A percentile compares a stretch with the other conserved stretches of the same genome.
Evolutionary conservation across 305 asterid genomes (phyloP).

Genomic region (Fraxinus dipetala): DNA sequence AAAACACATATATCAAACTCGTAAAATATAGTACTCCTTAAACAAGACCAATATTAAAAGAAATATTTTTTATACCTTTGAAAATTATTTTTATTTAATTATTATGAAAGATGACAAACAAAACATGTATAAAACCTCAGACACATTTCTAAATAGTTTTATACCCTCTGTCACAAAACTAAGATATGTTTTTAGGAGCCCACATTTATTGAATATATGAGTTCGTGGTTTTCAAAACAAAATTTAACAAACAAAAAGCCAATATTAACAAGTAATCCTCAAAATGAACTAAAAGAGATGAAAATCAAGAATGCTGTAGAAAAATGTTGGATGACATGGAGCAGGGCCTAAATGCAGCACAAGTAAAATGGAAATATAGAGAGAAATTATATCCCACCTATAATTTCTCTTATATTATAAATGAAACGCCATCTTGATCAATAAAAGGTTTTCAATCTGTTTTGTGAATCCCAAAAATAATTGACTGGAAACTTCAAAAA

Average conservation of each 20-base stretch:
- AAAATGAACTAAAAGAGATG: not conserved
- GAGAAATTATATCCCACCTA: not conserved
- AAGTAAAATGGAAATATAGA: not conserved
- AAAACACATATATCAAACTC: not conserved
- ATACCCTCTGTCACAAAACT: not conserved
- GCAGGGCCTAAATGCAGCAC: not conserved
- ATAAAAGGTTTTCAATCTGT: not conserved
- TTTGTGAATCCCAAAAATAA: not conserved
- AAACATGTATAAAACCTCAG: not conserved
- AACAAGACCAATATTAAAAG: not conserved
- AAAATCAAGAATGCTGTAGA: not conserved
- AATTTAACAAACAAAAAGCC: not conserved
- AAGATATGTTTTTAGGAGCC: not conserved
- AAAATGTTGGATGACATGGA: not conserved
- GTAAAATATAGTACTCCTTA: not conserved
- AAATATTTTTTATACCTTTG: not conserved
- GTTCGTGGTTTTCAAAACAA: not conserved
- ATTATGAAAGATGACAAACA: not conserved
- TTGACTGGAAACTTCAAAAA: not conserved
- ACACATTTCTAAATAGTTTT: not conserved
- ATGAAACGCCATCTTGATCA: not conserved
- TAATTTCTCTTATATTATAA: not conserved
- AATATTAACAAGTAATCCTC: not conserved
- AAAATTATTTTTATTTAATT: not conserved
- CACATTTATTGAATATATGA: not conserved